Conservation (phyloP, 495 filamentous ascomycete species). For the Lophiotrema nucula region DNA sequence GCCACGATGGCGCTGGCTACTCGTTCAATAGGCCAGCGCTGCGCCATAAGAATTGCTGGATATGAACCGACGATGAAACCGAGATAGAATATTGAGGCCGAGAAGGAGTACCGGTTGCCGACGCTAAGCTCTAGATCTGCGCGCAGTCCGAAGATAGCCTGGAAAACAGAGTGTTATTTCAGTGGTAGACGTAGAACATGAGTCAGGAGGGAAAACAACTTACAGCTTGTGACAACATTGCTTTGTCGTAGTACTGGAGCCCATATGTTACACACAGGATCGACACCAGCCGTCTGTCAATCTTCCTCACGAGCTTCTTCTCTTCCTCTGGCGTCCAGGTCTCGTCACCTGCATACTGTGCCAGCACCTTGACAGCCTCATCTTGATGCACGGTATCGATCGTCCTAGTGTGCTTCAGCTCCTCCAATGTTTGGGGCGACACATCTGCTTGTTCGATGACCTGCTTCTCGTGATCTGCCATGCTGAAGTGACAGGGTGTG, state of each 20-base stretch:
- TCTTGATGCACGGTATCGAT: conserved; percentile 48
- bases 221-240: conserved; percentile 44
- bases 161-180: too few relatives aligned
- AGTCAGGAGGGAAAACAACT: background rate
- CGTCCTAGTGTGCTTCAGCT: conserved; percentile 6
- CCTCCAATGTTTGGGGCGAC: background rate
- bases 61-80: conserved; percentile 51
- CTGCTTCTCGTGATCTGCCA: background rate
- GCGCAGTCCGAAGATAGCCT: conserved; percentile 43
- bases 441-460: background rate
- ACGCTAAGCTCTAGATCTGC: conserved; percentile 40
- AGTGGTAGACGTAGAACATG: background rate
- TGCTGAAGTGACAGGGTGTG: background rate
- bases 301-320: conserved; percentile 42
- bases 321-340: conserved; percentile 44
- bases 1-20: conserved; percentile 42
- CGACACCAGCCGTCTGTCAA: conserved; percentile 51
- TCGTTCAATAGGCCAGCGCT: conserved; percentile 48
- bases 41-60: conserved; percentile 46
- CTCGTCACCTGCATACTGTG: conserved; percentile 44
- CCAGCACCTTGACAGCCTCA: conserved; percentile 47
- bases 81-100: conserved; percentile 49
- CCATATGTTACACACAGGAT: conserved; percentile 53
- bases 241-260: conserved; percentile 46
- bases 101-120: conserved; percentile 45